Percentiles rank a stretch among this genome's conserved stretches.
Evolutionary conservation across 192 early-diverging fungal genomes (phyloP).

Genomic region (Umbelopsis vinacea): DNA sequence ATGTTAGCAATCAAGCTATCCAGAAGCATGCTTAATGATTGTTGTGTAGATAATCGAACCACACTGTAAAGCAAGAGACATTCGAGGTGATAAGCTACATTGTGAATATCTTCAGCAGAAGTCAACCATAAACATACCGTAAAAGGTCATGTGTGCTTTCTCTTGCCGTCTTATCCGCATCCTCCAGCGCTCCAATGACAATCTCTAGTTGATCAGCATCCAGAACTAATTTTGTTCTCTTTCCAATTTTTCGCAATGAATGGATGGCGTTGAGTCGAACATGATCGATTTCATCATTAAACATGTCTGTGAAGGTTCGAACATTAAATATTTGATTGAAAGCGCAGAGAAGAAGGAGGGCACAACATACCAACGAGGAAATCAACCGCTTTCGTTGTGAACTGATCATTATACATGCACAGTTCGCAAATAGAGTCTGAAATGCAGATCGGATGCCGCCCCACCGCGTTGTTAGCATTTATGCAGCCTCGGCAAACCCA

Average conservation of each 20-base stretch:
- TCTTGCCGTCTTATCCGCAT: conserved; percentile 68
- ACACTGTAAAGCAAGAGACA: conserved; percentile 39
- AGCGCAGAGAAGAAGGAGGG: too few relatives aligned
- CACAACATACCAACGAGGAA: conserved; percentile 72
- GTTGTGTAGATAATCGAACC: conserved; percentile 44
- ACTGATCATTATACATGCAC: conserved; percentile 67
- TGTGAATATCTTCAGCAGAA: not conserved
- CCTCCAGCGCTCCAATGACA: conserved; percentile 77
- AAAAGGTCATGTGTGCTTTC: conserved; percentile 76
- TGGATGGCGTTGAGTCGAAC: conserved; percentile 84
- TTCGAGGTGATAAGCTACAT: not conserved
- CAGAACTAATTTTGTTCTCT: conserved; percentile 55
- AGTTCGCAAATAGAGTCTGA: conserved; percentile 83
- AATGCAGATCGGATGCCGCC: not conserved
- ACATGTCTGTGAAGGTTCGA: conserved; percentile 74
- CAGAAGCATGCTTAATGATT: conserved; percentile 56
- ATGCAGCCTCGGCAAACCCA: not conserved
- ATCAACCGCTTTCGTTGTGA: conserved; percentile 76
- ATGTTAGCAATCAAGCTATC: conserved; percentile 67
- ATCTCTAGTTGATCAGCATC: conserved; percentile 77
- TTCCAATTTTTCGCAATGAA: conserved; percentile 75
- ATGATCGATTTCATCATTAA: conserved; percentile 91
- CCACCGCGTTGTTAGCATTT: not conserved
- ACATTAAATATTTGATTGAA: too few relatives aligned
- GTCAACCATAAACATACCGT: conserved; percentile 46